Evolutionary conservation across 2,329 filamentous ascomycete species (phyloP).

Genomic region (Hypocrella siamensis): DNA sequence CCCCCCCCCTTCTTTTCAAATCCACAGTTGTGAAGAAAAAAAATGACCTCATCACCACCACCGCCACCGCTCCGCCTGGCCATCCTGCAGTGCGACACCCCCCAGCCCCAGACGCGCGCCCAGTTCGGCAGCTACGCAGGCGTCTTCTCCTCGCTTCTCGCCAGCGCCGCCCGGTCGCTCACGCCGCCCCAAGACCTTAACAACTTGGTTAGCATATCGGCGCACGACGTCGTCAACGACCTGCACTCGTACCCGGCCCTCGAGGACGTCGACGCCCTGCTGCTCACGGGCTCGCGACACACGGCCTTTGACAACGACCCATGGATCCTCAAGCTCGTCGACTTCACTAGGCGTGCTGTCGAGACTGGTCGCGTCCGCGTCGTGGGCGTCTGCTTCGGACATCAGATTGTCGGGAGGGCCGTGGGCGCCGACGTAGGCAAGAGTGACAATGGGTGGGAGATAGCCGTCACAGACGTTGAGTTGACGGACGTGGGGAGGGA

Average conservation of each 20-base stretch:
- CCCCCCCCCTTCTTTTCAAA: neutral
- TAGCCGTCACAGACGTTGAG: slow-evolving; percentile 24
- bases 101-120: slow-evolving; percentile 44
- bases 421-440: slow-evolving; percentile 20
- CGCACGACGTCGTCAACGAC: slow-evolving; percentile 55
- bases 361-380: slow-evolving; percentile 43
- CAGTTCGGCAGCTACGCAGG: slow-evolving; percentile 60
- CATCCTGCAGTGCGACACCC: slow-evolving; percentile 76
- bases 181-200: slow-evolving; percentile 22
- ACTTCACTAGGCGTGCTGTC: slow-evolving; percentile 19
- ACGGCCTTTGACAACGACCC: slow-evolving; percentile 25
- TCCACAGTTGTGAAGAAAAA: neutral
- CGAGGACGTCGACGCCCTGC: slow-evolving; percentile 62
- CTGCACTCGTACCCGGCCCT: slow-evolving; percentile 54
- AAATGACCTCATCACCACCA: neutral
- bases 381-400: slow-evolving; percentile 31
- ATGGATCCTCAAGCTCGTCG: slow-evolving; percentile 27
- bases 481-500: slow-evolving; percentile 23
- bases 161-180: slow-evolving; percentile 32
- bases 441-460: slow-evolving; percentile 26
- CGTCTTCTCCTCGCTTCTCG: slow-evolving; percentile 48
- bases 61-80: slow-evolving; percentile 49
- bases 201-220: slow-evolving; percentile 39
- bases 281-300: slow-evolving; percentile 61
- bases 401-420: slow-evolving; percentile 30